phyloP scores from a whole-genome alignment of 2,329 filamentous ascomycete genomes.

The Aspergillus sp. region DNA sequence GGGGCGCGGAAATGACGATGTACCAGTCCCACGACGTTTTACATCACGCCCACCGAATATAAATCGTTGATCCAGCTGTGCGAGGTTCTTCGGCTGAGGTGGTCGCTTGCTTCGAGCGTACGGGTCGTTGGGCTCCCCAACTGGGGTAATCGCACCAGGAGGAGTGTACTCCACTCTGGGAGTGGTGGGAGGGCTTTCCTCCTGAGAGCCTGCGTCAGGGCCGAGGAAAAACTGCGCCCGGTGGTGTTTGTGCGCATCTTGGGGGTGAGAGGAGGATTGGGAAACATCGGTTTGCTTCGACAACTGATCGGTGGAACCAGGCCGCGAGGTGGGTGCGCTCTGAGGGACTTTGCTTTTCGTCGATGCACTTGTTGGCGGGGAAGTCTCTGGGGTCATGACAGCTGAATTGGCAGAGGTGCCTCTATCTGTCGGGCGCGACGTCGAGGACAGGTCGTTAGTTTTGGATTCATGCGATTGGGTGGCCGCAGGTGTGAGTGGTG shows the following conservation, averaged over 20 bases:
- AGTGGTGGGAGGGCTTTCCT: conserved; percentile 63
- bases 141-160: conserved; percentile 74
- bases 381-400: conserved; percentile 55
- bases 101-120: conserved; percentile 80
- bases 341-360: conserved; percentile 28
- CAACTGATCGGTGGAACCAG: conserved; percentile 40
- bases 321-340: conserved; percentile 40
- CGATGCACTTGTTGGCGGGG: conserved; percentile 44
- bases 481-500: conserved; percentile 82
- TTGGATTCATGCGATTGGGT: conserved; percentile 61
- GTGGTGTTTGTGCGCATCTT: conserved; percentile 46
- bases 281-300: conserved; percentile 45
- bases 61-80: conserved; percentile 75
- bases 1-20: conserved; percentile 46
- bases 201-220: conserved; percentile 56
- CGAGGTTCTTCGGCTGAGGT: conserved; percentile 64
- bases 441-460: conserved; percentile 32
- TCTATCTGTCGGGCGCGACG: conserved; percentile 32
- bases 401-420: conserved; percentile 29
- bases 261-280: conserved; percentile 43
- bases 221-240: conserved; percentile 57
- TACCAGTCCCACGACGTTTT: conserved; percentile 58
- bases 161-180: conserved; percentile 53
- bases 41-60: conserved; percentile 78
- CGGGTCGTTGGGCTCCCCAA: conserved; percentile 77